Conservation (phyloP, 2,329 filamentous ascomycete species). For the Nemania sp. region DNA sequence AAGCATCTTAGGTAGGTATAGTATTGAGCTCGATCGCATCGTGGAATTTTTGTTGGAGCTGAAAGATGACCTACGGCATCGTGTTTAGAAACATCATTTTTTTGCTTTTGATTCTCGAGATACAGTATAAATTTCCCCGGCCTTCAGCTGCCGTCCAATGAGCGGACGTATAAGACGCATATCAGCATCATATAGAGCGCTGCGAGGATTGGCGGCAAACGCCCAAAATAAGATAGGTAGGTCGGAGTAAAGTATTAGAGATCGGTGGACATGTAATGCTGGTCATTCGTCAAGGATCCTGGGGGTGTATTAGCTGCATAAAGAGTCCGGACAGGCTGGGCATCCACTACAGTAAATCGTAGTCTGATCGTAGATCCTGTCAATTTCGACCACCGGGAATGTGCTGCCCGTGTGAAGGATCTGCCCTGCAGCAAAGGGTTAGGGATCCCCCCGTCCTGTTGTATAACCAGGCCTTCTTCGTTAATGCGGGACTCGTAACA, state of each 20-base stretch:
- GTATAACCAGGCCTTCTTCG: constrained; percentile 18
- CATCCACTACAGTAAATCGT: no score
- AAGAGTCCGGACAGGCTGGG: constrained; percentile 5
- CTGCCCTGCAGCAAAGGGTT: constrained; percentile 23
- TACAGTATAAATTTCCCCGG: no score
- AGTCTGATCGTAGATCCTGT: constrained; percentile 8
- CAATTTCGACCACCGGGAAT: constrained; percentile 16
- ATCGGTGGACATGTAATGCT: constrained; percentile 2
- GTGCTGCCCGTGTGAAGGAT: constrained; percentile 19
- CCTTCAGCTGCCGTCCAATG: no score
- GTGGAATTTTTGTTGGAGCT: no score
- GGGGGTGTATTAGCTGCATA: constrained; percentile 4
- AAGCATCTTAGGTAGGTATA: no score
- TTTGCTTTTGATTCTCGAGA: constrained; percentile 7
- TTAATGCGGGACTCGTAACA: constrained; percentile 19
- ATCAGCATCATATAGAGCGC: neutral
- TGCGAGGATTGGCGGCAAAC: neutral
- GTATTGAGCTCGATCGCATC: no score
- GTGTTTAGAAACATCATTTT: no score
- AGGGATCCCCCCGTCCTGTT: constrained; percentile 16
- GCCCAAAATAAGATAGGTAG: neutral
- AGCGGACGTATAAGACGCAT: no score
- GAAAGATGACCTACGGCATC: no score
- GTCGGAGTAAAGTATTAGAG: neutral
- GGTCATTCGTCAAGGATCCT: neutral